Evolutionary conservation across 345 rosid genomes (phyloP).

Genomic region (Pugionium dolabratum): DNA sequence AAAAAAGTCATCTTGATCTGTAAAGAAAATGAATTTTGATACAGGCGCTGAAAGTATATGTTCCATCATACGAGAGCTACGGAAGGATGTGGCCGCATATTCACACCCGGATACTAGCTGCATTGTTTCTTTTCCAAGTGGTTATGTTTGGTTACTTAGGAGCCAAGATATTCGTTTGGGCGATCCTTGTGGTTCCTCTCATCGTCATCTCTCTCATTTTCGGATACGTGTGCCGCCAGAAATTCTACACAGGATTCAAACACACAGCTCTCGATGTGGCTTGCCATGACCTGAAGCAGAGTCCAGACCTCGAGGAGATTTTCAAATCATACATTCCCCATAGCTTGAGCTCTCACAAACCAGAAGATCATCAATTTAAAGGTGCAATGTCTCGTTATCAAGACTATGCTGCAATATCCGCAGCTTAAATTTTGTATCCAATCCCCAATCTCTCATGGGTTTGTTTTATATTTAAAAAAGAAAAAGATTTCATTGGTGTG

Average conservation of each 20-base stretch:
- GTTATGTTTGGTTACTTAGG: slow-evolving; percentile 74
- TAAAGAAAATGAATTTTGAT: background rate
- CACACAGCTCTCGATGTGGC: slow-evolving; percentile 73
- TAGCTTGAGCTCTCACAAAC: slow-evolving; percentile 68
- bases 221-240: slow-evolving; percentile 56
- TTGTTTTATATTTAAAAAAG: background rate
- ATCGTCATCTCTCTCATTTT: slow-evolving; percentile 57
- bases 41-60: slow-evolving; percentile 86
- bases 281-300: slow-evolving; percentile 59
- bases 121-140: slow-evolving; percentile 69
- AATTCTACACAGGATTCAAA: slow-evolving; percentile 64
- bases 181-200: slow-evolving; percentile 51
- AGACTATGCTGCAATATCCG: slow-evolving; percentile 34
- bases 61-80: slow-evolving; percentile 78
- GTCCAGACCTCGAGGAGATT: slow-evolving; percentile 57
- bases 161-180: slow-evolving; percentile 49
- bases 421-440: slow-evolving; percentile 15
- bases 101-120: slow-evolving; percentile 58
- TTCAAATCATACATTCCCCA: slow-evolving; percentile 61
- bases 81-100: slow-evolving; percentile 99
- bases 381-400: slow-evolving; percentile 66
- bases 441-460: background rate
- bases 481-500: too few relatives aligned
- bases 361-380: slow-evolving; percentile 59
- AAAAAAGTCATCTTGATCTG: background rate